Evolutionary conservation across 768 basidiomycete species (phyloP).

Genomic region (Hemileccinum rubropunctum): DNA sequence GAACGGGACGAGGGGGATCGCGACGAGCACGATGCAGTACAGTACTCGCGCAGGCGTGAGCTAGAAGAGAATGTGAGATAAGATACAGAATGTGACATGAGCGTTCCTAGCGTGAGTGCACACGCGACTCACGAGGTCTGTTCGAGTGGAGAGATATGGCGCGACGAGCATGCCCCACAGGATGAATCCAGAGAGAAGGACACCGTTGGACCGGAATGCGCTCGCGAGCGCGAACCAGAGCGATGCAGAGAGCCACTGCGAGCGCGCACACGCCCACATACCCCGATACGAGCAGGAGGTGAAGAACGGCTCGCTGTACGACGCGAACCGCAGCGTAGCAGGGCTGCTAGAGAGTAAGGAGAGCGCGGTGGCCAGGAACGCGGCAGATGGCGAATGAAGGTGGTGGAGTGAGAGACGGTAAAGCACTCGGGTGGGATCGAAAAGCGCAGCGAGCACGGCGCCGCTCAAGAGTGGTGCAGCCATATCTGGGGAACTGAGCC

Average conservation of each 20-base stretch:
- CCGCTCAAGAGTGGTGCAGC: slow-evolving; percentile 36
- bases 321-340: slow-evolving; percentile 61
- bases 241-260: slow-evolving; percentile 54
- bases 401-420: slow-evolving; percentile 60
- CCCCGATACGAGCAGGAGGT: slow-evolving; percentile 71
- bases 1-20: slow-evolving; percentile 63
- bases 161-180: slow-evolving; percentile 66
- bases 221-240: slow-evolving; percentile 62
- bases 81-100: not conserved
- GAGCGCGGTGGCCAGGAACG: slow-evolving; percentile 59
- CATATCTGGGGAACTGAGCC: slow-evolving; percentile 3
- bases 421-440: slow-evolving; percentile 44
- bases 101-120: not conserved
- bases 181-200: slow-evolving; percentile 74
- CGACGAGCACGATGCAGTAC: slow-evolving; percentile 40
- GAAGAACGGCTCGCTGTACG: slow-evolving; percentile 86
- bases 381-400: slow-evolving; percentile 53
- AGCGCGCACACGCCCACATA: slow-evolving; percentile 31
- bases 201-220: slow-evolving; percentile 73
- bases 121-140: slow-evolving; percentile 24
- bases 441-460: slow-evolving; percentile 37
- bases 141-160: slow-evolving; percentile 43
- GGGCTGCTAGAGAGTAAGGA: slow-evolving; percentile 84
- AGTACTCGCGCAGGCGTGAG: slow-evolving; percentile 32
- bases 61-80: slow-evolving; percentile 23